Base-by-base conservation (phyloP, 805 yeast genomes). In the Candida saitoana region DNA sequence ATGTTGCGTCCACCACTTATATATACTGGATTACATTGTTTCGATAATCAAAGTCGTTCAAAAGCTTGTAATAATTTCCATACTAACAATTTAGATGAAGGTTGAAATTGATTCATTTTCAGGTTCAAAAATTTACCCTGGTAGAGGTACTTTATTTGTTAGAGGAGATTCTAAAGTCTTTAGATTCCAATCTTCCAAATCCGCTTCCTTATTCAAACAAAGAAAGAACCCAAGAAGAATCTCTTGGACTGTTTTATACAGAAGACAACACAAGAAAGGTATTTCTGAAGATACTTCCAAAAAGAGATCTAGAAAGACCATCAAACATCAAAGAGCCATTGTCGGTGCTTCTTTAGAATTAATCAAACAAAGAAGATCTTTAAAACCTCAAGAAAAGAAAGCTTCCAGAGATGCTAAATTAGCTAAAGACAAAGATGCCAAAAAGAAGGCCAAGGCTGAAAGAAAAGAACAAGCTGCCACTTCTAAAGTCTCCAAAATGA, bases 141-240 rank as follows among this genome's bases (percentile, higher is more conserved):
- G 99, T 79, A 88, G 97, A 83, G 98, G 99, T 78, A 88, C 95
- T 72, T 84, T 93, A 74, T 93, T 87, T 71, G 89, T 93, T 76
- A 89, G 99, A 79, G 98, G 98, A 67, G 99, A 93, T 88, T 90
- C 98, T 70, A 93, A 93, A 84, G 76, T 90, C 68, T 93, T 93
- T 96, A 90, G 99, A 84, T 93, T 93, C 93, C 95, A 86, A 75
- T 82, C 87, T 74, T 86, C 97, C 62, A 93, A 93, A 79, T 82
- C 95, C 69, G 91, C 96, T 65, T 89, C 98, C 71, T 84, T 93
- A 68, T 93, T 93, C 93, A 82, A 84, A 70, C 99, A 93, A 82
- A 89, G 97, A 85, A 93, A 93, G 95, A 93, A 93, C 90, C 99
- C 99, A 79, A 90, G 99, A 84, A 87, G 96, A 84, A 83, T 93